Conservation (phyloP, 2,329 filamentous ascomycete genomes). For the Neocucurbitaria cava region DNA sequence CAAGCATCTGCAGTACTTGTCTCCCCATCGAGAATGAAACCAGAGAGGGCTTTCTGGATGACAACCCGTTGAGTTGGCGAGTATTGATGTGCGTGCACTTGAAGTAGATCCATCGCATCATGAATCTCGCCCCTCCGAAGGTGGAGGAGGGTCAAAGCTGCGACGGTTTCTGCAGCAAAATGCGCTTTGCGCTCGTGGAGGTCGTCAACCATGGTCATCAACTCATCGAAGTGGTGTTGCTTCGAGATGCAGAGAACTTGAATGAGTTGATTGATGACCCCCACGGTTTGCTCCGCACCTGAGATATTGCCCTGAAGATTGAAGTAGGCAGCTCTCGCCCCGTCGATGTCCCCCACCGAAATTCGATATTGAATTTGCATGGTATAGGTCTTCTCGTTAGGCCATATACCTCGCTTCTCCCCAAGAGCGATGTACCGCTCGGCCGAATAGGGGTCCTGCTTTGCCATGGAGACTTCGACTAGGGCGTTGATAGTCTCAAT, state of each 20-base stretch:
- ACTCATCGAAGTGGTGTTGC: slow-evolving; percentile 70
- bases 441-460: slow-evolving; percentile 73
- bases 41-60: slow-evolving; percentile 70
- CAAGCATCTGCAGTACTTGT: slow-evolving; percentile 70
- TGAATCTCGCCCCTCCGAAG: slow-evolving; percentile 77
- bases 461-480: slow-evolving; percentile 74
- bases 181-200: slow-evolving; percentile 72
- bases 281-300: slow-evolving; percentile 65
- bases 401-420: slow-evolving; percentile 67
- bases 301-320: slow-evolving; percentile 65
- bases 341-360: slow-evolving; percentile 73
- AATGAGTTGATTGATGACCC: slow-evolving; percentile 74
- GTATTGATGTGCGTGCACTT: slow-evolving; percentile 74
- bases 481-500: slow-evolving; percentile 78
- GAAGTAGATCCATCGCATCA: slow-evolving; percentile 83
- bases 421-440: slow-evolving; percentile 76
- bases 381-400: slow-evolving; percentile 74
- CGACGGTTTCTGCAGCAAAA: slow-evolving; percentile 77
- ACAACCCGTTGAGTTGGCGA: slow-evolving; percentile 71
- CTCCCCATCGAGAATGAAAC: slow-evolving; percentile 71
- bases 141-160: slow-evolving; percentile 74
- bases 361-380: slow-evolving; percentile 79
- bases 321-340: slow-evolving; percentile 71
- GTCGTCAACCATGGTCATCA: slow-evolving; percentile 75
- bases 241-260: slow-evolving; percentile 68